Base-by-base conservation (phyloP, 2,329 filamentous ascomycete genomes). In the Colletotrichum sp. region DNA sequence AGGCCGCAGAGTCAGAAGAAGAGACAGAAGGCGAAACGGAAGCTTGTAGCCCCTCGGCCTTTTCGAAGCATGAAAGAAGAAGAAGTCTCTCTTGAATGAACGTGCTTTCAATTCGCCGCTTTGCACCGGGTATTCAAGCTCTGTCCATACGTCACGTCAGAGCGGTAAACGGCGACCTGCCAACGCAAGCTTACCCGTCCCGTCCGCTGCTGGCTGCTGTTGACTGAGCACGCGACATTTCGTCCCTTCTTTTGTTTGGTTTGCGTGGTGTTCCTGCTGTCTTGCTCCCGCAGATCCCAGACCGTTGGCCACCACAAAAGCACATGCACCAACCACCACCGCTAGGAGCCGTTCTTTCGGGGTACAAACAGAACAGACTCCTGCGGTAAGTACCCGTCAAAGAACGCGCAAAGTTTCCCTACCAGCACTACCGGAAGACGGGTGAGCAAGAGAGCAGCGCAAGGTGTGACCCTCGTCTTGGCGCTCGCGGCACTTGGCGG, bases 151-250 rank as follows among this genome's bases (percentile, higher is more conserved):
- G 69, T 68, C 69, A 75, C 55, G 57, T 59, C 28, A 71, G 44
- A 48, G 44, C 55, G 8, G 13, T 36, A n/a, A 65, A 75, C 72
- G 68, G 60, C n/a, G 39, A 55, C 68, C 72, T 72, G 72, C 62
- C 67, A 66, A 34, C 48, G 55, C 44, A 22, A 67, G 24, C 55
- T 12, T 62, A 44, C 34, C 34, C 57, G 36, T 48, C 57, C 26
- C 44, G 44, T 48, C 44, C 44, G 44, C 44, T 22, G 26, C 52
- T 62, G 18, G 13, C 28, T n/a, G 28, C 59, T 32, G 30, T 52
- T 22, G 18, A 28, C 24, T 28, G 73, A 68, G 73, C 73, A 75
- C 73, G 73, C 69, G 73, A 75, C 73, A 71, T 64, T 48, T 59
- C 64, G 34, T 73, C 70, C 55, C 68, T 44, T 70, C 68, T 70